These are phyloP conservation scores for Pythium aristosporum DNA, from an alignment of 352 stramenopile species.

Conservation along the genomic window DNA sequence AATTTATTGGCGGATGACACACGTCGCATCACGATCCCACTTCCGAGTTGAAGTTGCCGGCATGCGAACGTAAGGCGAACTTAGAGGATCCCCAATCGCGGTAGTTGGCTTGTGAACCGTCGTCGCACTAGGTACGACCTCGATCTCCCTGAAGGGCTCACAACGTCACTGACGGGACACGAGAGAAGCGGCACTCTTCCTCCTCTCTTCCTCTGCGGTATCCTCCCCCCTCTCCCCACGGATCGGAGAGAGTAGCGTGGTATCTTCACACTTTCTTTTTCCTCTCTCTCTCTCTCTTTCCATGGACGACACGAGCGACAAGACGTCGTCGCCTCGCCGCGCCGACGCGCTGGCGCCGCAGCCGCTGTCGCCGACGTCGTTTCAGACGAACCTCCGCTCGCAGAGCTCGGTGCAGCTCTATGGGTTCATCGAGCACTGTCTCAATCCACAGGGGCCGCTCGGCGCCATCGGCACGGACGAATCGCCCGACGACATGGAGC, in stretches of 20 bases:
- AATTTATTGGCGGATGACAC: slow-evolving; percentile 19
- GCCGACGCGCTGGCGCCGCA: background rate
- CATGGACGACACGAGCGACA: slow-evolving; percentile 9
- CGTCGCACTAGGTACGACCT: background rate
- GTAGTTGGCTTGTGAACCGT: background rate
- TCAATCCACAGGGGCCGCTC: slow-evolving; percentile 2
- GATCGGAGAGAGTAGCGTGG: too few relatives aligned
- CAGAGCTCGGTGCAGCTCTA: slow-evolving; percentile 85
- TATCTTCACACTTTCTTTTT: too few relatives aligned
- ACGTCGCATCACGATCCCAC: slow-evolving; percentile 13
- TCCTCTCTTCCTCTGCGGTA: background rate
- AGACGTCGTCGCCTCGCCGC: slow-evolving; percentile 12
- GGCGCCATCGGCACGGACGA: slow-evolving; percentile 31
- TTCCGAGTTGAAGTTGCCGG: slow-evolving; percentile 21
- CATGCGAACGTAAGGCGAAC: slow-evolving; percentile 20
- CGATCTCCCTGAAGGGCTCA: slow-evolving; percentile 5
- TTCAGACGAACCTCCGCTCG: slow-evolving; percentile 45
- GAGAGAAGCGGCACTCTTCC: background rate
- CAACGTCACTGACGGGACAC: slow-evolving; percentile 5
- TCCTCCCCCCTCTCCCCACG: too few relatives aligned
- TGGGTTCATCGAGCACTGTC: slow-evolving; percentile 70
- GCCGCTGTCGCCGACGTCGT: slow-evolving; percentile 22
- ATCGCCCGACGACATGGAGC: slow-evolving; percentile 60
- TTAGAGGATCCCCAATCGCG: background rate
- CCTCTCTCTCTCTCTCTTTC: background rate